Evolutionary conservation across 2,329 filamentous ascomycete species (phyloP), one percentile per base, ranked within the genome.

Genomic region (Stemphylium lycopersici): DNA sequence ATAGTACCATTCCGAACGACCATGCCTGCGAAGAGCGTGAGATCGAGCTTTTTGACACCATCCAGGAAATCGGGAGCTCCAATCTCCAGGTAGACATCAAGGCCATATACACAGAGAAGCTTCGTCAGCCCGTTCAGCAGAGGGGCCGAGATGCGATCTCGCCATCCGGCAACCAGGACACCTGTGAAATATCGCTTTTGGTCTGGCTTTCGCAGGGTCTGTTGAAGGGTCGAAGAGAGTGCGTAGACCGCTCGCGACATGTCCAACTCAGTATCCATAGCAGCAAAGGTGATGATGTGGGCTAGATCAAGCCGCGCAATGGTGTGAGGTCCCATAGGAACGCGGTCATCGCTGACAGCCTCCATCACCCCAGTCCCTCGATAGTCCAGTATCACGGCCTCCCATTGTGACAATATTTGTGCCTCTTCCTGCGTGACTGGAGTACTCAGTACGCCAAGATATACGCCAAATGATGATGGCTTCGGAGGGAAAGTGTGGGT

Each of bases 1-100:
- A 76, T 72, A 1, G 72, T 74, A 10, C 66, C 73, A 55, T 74
- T 74, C n/a, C 70, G 63, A 6, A 76, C 62, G 2, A 74, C 52
- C 2, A 73, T 49, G 3, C 73, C 73, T 11, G 69, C 61, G 40
- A 75, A 72, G 3, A 59, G 45, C 13, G 59, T 56, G 8, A 73
- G 46, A 24, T 72, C 58, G 22, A 72, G 62, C 29, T 61, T 62
- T n/a, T 57, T 55, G 2, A 66, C 46, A 10, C 60, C 52, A 18
- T 73, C 66, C 11, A 76, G 43, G 48, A 70, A 76, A 11, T 73
- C 62, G 2, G 73, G 73, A 18, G 71, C 69, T 1, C 59, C 63
- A 12, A 74, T 58, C 51, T 76, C 73, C 6, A 76, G 59, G 41
- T 68, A 75, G 0, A 71, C 65, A 22, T 73, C 69, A 6, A 76